Conservation (phyloP, 2,329 filamentous ascomycete species). For the Ophiosphaerella korrae region DNA sequence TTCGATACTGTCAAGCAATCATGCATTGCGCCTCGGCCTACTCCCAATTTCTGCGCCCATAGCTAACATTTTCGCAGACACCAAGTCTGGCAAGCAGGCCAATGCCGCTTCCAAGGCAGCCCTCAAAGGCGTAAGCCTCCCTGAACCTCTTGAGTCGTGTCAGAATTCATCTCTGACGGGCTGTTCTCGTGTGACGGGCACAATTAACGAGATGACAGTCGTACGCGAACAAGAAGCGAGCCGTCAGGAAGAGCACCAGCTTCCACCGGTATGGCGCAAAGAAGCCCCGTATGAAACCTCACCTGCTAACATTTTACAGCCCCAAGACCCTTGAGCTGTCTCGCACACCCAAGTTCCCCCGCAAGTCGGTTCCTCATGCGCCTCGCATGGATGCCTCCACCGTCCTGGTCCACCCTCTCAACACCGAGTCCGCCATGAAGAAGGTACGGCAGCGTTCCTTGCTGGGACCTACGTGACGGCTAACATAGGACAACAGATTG, state of each 20-base stretch:
- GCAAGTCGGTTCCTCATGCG: constrained; percentile 89
- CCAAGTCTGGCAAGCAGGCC: constrained; percentile 78
- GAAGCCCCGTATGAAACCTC: not conserved
- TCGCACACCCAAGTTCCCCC: constrained; percentile 91
- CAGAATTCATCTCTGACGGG: constrained; percentile 60
- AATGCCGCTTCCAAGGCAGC: constrained; percentile 93
- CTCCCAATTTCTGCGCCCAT: constrained; percentile 8
- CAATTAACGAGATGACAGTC: constrained; percentile 58
- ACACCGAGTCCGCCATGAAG: constrained; percentile 99
- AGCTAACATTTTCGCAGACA: constrained; percentile 45
- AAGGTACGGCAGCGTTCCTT: constrained; percentile 56
- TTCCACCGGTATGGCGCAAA: constrained; percentile 72
- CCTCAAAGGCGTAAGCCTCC: constrained; percentile 82
- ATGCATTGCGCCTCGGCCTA: constrained; percentile 29
- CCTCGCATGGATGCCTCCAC: constrained; percentile 96
- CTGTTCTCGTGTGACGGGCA: constrained; percentile 49
- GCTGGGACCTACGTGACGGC: not conserved
- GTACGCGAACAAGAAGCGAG: constrained; percentile 84
- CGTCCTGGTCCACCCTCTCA: constrained; percentile 95
- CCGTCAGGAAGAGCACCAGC: constrained; percentile 87
- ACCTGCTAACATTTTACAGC: constrained; percentile 7
- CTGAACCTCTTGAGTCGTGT: constrained; percentile 53
- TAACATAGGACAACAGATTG: constrained; percentile 62
- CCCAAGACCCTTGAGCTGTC: constrained; percentile 95
- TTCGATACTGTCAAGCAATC: constrained; percentile 19